Evolutionary conservation across 2,329 filamentous ascomycete species (phyloP), one percentile per base, ranked within the genome.

Genomic region (Lachnellula arida): DNA sequence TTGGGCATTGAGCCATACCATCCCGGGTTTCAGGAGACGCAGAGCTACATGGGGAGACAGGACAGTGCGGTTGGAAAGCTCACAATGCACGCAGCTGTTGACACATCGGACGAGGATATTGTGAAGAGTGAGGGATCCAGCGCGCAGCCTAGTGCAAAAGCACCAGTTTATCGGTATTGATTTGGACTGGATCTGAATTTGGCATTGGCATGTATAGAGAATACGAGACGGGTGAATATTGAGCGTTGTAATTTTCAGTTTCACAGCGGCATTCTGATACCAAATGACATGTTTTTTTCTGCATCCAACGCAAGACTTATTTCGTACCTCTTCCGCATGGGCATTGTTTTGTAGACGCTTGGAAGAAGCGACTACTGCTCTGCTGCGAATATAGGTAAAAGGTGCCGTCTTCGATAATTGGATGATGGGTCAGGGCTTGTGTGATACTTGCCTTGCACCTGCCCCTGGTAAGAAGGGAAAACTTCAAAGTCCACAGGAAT

Each of bases 1-100:
- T 43, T 66, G 14, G 67, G 64, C 15, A 59, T 68, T 39, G 68
- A 71, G 51, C 68, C 68, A n/a, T 71, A 70, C 50, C 68, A 71
- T 53, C 68, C 68, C 7, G 68, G 67, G 5, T 71, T 70, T 32
- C 57, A 58, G 40, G 60, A 65, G 37, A 66, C 63, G 8, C 57
- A 60, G 46, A 66, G 65, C 46, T 66, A 65, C 54, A 48, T 59
- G 7, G 63, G 57, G 9, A 63, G 66, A 54, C 64, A 68, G 25
- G 62, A 68, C 40, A 66, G 63, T 51, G 53, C 59, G 3, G 49
- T 57, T 7, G 60, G 52, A 1, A 62, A 64, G 19, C 48, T 54
- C 5, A 64, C 64, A 0, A 68, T 69, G 67, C 60, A 65, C 63
- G 64, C 63, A 40, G 66, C 63, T 22, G 47, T 52, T 1, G 48